Evolutionary conservation across 139 green algal species (phyloP).

Genomic region (Gonium pectorale): DNA sequence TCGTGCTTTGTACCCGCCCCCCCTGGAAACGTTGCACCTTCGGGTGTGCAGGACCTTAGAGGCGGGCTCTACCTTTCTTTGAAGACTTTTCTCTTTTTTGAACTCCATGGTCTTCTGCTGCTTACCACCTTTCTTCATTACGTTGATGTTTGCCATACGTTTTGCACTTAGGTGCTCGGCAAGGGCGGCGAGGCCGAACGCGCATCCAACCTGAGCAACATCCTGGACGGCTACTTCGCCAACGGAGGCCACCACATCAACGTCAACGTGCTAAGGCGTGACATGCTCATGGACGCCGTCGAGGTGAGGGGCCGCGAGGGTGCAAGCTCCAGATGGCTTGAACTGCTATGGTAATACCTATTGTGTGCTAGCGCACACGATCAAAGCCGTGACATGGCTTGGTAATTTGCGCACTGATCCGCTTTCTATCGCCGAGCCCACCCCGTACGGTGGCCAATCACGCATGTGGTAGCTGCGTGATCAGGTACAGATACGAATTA

Average conservation of each 20-base stretch:
- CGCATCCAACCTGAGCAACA: conserved; percentile 67
- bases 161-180: conserved; percentile 54
- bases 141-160: background rate
- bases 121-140: background rate
- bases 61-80: too few relatives aligned
- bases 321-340: too few relatives aligned
- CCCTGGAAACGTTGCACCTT: too few relatives aligned
- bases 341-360: too few relatives aligned
- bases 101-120: background rate
- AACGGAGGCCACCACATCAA: conserved; percentile 81
- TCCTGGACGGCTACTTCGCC: conserved; percentile 84
- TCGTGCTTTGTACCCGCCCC: too few relatives aligned
- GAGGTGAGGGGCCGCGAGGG: conserved; percentile 35
- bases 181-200: conserved; percentile 52
- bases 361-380: too few relatives aligned
- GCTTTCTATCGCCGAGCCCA: background rate
- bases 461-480: background rate
- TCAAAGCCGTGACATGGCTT: too few relatives aligned
- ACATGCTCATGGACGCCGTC: conserved; percentile 80
- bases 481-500: background rate
- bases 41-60: too few relatives aligned
- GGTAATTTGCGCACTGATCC: background rate
- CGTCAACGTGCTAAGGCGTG: conserved; percentile 76
- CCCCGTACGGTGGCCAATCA: background rate
- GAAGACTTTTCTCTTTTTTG: too few relatives aligned